These are phyloP conservation scores for Nicotiana benthamiana DNA, from an alignment of 257 asterid genomes.

Conservation along the genomic window DNA sequence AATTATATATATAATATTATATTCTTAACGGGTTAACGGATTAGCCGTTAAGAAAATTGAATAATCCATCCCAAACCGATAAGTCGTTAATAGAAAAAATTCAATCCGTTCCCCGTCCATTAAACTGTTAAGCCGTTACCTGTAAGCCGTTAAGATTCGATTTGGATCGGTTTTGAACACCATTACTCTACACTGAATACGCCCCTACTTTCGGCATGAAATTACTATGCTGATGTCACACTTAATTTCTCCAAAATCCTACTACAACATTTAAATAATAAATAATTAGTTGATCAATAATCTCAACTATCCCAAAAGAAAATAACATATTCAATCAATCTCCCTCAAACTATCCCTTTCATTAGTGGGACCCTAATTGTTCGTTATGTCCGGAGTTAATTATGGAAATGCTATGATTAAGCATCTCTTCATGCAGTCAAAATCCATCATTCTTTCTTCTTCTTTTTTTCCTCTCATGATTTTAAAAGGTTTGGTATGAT, in stretches of 20 bases:
- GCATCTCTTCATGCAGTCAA: constrained; percentile 12
- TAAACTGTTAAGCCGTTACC: too few species aligned
- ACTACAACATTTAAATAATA: too few species aligned
- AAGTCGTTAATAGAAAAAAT: too few species aligned
- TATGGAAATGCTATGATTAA: constrained; percentile 17
- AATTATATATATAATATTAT: too few species aligned
- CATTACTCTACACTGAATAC: too few species aligned
- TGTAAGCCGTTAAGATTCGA: too few species aligned
- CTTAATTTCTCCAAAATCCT: neutral
- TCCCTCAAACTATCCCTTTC: constrained; percentile 20
- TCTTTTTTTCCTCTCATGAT: neutral
- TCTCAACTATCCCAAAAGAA: constrained; percentile 17
- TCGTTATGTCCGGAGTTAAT: constrained; percentile 51
- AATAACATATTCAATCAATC: constrained; percentile 46
- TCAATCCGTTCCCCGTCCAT: too few species aligned
- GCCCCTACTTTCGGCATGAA: neutral
- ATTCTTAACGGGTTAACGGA: too few species aligned
- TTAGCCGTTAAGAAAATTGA: too few species aligned
- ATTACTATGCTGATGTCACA: neutral
- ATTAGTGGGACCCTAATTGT: constrained; percentile 38
- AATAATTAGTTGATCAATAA: neutral
- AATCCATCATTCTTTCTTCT: constrained; percentile 6
- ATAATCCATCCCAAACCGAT: too few species aligned
- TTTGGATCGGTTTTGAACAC: too few species aligned
- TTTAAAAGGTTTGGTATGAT: neutral